Evolutionary conservation across 805 yeast species (phyloP).

Genomic region (Saturnispora serradocipensis): DNA sequence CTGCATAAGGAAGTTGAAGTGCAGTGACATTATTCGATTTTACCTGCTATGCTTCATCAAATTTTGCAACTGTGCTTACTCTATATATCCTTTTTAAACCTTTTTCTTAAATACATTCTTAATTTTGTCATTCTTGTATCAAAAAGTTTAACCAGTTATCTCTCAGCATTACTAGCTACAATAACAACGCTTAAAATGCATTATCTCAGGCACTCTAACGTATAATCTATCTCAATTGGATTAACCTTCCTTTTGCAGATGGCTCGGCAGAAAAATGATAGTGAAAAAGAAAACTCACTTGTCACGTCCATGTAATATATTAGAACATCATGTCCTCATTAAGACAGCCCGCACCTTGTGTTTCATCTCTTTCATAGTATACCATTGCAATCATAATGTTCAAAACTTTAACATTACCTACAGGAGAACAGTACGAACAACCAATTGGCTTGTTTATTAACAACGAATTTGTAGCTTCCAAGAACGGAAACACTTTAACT

Average conservation of each 20-base stretch:
- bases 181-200: neutral
- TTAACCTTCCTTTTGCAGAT: neutral
- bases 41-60: neutral
- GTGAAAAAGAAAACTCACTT: neutral
- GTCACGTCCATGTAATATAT: neutral
- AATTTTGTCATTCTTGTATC: neutral
- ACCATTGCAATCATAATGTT: neutral
- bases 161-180: no score
- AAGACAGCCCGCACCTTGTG: neutral
- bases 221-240: neutral
- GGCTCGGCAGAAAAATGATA: neutral
- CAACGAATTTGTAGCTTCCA: conserved; percentile 35
- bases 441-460: conserved; percentile 58
- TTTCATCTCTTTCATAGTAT: neutral
- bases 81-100: neutral
- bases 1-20: conserved; percentile 8
- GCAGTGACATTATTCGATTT: neutral
- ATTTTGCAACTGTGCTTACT: neutral
- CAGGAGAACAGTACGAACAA: conserved; percentile 40
- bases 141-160: no score
- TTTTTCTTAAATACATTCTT: neutral
- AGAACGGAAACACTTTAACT: conserved; percentile 32
- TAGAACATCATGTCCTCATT: neutral
- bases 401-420: conserved; percentile 29
- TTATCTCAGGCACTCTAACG: neutral